phyloP scores from a whole-genome alignment of 2,329 filamentous ascomycete species.

The Neofusicoccum ribis region DNA sequence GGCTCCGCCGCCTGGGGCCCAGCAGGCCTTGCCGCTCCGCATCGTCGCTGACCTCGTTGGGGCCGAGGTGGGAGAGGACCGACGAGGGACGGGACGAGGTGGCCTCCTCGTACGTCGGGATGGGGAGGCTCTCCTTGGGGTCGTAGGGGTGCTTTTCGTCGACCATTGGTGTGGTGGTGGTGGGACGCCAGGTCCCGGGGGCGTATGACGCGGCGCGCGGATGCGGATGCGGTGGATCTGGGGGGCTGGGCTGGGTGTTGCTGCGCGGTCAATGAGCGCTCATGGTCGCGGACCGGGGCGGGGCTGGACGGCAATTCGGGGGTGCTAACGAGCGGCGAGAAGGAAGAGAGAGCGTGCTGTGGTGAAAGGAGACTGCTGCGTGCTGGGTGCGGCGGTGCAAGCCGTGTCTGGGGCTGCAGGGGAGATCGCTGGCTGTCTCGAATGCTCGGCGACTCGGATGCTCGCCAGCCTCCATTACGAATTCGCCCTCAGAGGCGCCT shows the following conservation, averaged over 20 bases:
- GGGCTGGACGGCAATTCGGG: neutral
- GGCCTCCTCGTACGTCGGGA: slow-evolving; percentile 83
- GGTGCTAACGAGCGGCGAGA: slow-evolving; percentile 4
- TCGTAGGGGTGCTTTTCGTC: slow-evolving; percentile 44
- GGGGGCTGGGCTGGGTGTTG: neutral
- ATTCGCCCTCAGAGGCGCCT: slow-evolving; percentile 15
- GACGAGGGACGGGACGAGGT: slow-evolving; percentile 59
- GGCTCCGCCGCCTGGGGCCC: slow-evolving; percentile 29
- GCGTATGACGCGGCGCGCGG: slow-evolving; percentile 15
- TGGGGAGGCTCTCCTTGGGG: slow-evolving; percentile 60
- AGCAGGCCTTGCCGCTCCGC: slow-evolving; percentile 78
- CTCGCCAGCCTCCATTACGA: slow-evolving; percentile 7
- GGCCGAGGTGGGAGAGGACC: slow-evolving; percentile 45
- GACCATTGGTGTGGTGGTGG: slow-evolving; percentile 30
- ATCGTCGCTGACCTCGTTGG: slow-evolving; percentile 66
- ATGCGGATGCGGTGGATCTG: neutral
- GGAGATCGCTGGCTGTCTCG: slow-evolving; percentile 10
- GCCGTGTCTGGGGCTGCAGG: slow-evolving; percentile 13
- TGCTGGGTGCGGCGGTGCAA: slow-evolving; percentile 12
- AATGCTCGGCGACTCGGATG: slow-evolving; percentile 14
- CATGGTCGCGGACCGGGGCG: slow-evolving; percentile 17
- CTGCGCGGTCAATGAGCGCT: slow-evolving; percentile 13
- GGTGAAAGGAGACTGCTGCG: slow-evolving; percentile 11
- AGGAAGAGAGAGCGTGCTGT: slow-evolving; percentile 4
- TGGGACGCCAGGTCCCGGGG: slow-evolving; percentile 24